Conservation (phyloP, 805 yeast genomes). For the Starmerella khaoyaiensis region DNA sequence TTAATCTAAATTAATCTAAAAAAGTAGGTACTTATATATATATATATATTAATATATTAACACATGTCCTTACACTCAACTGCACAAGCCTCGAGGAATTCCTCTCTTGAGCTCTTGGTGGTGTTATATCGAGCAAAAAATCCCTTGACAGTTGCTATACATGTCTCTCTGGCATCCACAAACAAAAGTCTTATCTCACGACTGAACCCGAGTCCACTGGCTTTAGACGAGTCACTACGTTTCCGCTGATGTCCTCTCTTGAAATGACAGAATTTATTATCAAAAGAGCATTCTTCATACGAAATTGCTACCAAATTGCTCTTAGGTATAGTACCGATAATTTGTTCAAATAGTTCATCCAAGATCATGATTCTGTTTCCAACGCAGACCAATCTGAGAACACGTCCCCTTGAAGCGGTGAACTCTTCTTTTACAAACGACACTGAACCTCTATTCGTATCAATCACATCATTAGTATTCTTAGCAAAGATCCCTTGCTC, state of each 20-base stretch:
- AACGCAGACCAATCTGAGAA: constrained; percentile 11
- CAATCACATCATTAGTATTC: constrained; percentile 17
- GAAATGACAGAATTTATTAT: no score
- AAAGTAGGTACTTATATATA: no score
- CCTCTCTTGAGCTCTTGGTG: background rate
- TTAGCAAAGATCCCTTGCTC: constrained; percentile 12
- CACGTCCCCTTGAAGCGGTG: background rate
- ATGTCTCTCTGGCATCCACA: constrained; percentile 12
- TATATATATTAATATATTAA: no score
- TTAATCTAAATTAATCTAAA: no score
- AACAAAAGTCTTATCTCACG: constrained; percentile 5
- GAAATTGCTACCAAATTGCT: background rate
- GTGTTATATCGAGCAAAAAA: constrained; percentile 11
- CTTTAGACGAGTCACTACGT: no score
- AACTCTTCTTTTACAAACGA: constrained; percentile 18
- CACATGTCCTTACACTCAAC: background rate
- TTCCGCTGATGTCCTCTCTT: no score
- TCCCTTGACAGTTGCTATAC: constrained; percentile 12
- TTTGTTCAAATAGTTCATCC: constrained; percentile 15
- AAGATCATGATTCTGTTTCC: constrained; percentile 4
- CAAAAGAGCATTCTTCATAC: no score
- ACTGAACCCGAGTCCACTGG: no score
- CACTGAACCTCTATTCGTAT: constrained; percentile 3
- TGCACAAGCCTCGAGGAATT: constrained; percentile 10
- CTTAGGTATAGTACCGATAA: constrained; percentile 4